Evolutionary conservation across 305 asterid genomes (phyloP).

Genomic region (Rubia peregrina): DNA sequence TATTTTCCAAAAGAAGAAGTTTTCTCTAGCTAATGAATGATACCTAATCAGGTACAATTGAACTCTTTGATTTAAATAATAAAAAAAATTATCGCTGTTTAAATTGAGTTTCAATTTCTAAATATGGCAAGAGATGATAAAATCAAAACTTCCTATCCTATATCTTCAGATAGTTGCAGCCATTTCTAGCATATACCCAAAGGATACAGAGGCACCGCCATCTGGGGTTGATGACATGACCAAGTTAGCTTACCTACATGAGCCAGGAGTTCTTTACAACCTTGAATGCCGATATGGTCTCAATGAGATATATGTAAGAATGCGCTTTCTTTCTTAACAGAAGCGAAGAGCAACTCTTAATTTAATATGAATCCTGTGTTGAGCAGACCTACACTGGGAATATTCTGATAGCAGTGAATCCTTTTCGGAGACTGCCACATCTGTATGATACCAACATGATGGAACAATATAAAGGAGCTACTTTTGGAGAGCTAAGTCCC

Average conservation of each 20-base stretch:
- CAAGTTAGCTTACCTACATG: slow-evolving; percentile 90
- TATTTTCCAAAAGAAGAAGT: neutral
- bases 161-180: slow-evolving; percentile 64
- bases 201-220: slow-evolving; percentile 85
- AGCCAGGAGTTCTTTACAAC: slow-evolving; percentile 80
- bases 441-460: slow-evolving; percentile 84
- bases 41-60: no score
- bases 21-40: neutral
- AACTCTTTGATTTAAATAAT: no score
- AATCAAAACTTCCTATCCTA: neutral
- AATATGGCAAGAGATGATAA: neutral
- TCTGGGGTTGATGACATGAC: slow-evolving; percentile 97
- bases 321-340: neutral
- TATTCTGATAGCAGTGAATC: slow-evolving; percentile 89
- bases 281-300: slow-evolving; percentile 69
- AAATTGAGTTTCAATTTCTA: neutral
- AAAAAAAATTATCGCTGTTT: no score
- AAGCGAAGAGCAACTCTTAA: neutral
- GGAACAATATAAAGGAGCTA: slow-evolving; percentile 93
- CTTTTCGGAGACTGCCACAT: slow-evolving; percentile 82
- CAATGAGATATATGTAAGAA: slow-evolving; percentile 81
- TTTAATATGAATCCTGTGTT: slow-evolving; percentile 17
- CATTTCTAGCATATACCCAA: slow-evolving; percentile 82
- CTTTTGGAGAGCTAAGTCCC: slow-evolving; percentile 91
- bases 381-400: slow-evolving; percentile 95